Base-by-base conservation (phyloP, 2,329 filamentous ascomycete genomes). In the Penicillium sp. region DNA sequence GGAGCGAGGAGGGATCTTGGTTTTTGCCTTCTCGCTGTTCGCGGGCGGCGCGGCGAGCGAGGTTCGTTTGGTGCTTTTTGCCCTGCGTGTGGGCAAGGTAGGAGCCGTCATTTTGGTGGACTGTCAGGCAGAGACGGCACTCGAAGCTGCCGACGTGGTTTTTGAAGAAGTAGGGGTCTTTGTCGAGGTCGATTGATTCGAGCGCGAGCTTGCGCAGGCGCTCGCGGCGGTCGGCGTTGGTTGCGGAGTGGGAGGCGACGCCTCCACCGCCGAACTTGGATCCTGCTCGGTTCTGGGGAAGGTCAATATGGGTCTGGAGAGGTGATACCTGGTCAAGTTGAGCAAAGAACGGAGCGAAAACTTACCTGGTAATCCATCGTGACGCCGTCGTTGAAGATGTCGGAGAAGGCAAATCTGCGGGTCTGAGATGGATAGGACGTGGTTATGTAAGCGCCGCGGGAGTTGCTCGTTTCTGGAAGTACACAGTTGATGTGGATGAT, bases 111-210 rank as follows among this genome's bases (percentile, higher is more conserved):
- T 99, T 99, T 74, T 99, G 95, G 83, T 99, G 95, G 4, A 98
- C 94, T 0, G 95, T 99, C 28, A 99, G 83, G 74, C 95, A 99
- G 42, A 99, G 89, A 34, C 95, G 91, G 78, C 95, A 99, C 79
- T 99, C 95, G 79, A 97, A 99, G 73, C 90, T 95, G 73, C 95
- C 95, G 71, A 98, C 91, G 79, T 99, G 94, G 83, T 99, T 99
- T 78, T 96, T 96, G 88, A 99, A 99, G 83, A 98, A 97, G 86
- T 98, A 99, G 0, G 95, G 95, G 81, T 99, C 95, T 81, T 97
- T 98, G 81, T 98, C 95, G 64, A 98, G 90, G 82, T 98, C 94
- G 83, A 99, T 99, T 57, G 92, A 96, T 81, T 99, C 95, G 73
- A 99, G 91, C 59, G 95, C 95, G 74, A 99, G 92, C 82, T 97